Evolutionary conservation across 2,329 filamentous ascomycete genomes (phyloP).

Genomic region (Trichophyton simii): DNA sequence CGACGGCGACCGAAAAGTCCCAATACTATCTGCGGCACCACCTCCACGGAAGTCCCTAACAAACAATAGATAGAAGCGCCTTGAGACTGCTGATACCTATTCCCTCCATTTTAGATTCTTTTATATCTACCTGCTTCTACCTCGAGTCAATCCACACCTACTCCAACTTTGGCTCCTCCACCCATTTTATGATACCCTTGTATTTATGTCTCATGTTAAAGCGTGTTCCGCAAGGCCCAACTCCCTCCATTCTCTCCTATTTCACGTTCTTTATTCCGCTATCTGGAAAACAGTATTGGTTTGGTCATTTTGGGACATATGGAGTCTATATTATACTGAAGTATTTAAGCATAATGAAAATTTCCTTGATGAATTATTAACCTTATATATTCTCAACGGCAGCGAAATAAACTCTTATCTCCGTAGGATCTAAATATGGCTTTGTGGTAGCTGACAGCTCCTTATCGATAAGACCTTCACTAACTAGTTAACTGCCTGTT

Average conservation of each 20-base stretch:
- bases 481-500: too few relatives aligned
- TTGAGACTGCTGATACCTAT: neutral
- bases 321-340: neutral
- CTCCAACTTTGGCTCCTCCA: neutral
- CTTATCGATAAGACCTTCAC: neutral
- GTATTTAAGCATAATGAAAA: neutral
- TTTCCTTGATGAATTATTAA: neutral
- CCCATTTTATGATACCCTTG: neutral
- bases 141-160: neutral
- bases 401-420: too few relatives aligned
- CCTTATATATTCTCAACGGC: neutral
- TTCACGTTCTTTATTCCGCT: neutral
- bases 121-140: neutral
- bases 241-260: neutral
- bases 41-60: constrained; percentile 10
- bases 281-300: neutral
- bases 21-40: constrained; percentile 11
- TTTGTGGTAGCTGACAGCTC: neutral
- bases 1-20: constrained; percentile 9
- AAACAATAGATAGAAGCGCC: neutral
- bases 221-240: too few relatives aligned
- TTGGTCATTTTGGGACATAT: neutral
- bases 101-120: neutral
- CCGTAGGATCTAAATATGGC: neutral
- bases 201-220: neutral